Percentiles rank a stretch among this genome's conserved stretches.
Conservation (phyloP, 768 basidiomycete species). For the Pleurotus salmoneostramineus region DNA sequence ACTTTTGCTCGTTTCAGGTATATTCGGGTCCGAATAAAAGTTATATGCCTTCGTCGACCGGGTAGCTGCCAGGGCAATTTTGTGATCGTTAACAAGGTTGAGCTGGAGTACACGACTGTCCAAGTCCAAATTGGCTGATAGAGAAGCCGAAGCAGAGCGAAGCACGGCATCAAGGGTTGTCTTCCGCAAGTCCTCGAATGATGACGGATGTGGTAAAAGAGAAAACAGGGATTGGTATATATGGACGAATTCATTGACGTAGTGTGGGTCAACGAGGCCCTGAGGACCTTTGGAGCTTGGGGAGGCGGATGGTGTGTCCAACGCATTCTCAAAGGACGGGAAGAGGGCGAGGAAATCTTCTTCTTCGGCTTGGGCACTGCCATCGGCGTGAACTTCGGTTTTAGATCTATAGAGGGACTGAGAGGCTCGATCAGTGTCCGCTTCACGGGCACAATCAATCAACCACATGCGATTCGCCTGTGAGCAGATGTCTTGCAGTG, state of each 20-base stretch:
- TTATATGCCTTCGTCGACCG: conserved; percentile 38
- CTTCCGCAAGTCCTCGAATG: conserved; percentile 21
- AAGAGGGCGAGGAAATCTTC: conserved; percentile 82
- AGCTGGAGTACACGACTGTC: conserved; percentile 51
- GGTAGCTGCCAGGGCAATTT: conserved; percentile 24
- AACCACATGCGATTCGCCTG: conserved; percentile 80
- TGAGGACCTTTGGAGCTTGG: conserved; percentile 11
- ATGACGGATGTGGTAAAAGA: conserved; percentile 2
- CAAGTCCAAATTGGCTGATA: conserved; percentile 45
- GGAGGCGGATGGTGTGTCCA: conserved; percentile 27
- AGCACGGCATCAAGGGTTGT: conserved; percentile 29
- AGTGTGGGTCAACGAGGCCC: conserved; percentile 25
- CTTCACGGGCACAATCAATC: conserved; percentile 69
- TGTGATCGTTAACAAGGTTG: conserved; percentile 38
- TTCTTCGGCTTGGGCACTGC: conserved; percentile 77
- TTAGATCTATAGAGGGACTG: conserved; percentile 75
- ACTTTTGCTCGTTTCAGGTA: conserved; percentile 64
- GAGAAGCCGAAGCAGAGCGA: conserved; percentile 19
- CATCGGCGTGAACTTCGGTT: conserved; percentile 45
- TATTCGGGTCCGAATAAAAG: conserved; percentile 82
- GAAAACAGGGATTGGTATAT: conserved; percentile 47
- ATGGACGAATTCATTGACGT: conserved; percentile 35
- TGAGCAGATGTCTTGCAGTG: conserved; percentile 55
- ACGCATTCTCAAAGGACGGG: conserved; percentile 71
- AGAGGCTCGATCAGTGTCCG: conserved; percentile 57